These are phyloP conservation scores for Russula lepida DNA, from an alignment of 768 basidiomycete genomes.

Conservation along the genomic window DNA sequence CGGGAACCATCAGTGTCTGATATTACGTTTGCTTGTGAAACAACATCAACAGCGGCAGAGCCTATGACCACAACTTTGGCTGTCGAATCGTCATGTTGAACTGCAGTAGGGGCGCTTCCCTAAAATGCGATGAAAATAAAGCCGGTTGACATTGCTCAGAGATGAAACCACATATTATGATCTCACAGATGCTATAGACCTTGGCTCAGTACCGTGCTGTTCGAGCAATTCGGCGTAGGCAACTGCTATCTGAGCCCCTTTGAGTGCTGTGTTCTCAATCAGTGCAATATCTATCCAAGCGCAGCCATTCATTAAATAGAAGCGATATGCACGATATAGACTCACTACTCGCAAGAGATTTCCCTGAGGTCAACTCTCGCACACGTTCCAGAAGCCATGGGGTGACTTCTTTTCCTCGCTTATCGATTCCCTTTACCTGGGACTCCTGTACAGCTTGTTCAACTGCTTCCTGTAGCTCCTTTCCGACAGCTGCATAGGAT, in stretches of 20 bases:
- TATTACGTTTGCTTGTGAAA: conserved; percentile 40
- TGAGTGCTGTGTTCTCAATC: conserved; percentile 77
- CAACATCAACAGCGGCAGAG: conserved; percentile 85
- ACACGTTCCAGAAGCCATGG: conserved; percentile 89
- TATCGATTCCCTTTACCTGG: conserved; percentile 68
- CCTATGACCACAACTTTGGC: conserved; percentile 69
- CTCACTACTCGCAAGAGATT: conserved; percentile 66
- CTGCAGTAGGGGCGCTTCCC: neutral
- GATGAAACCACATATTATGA: neutral
- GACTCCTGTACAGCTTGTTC: conserved; percentile 82
- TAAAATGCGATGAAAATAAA: neutral
- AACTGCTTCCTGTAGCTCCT: conserved; percentile 63
- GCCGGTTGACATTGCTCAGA: neutral
- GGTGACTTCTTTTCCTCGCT: conserved; percentile 82
- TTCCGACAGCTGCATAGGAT: conserved; percentile 58
- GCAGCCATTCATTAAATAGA: neutral
- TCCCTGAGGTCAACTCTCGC: conserved; percentile 67
- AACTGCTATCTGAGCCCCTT: conserved; percentile 73
- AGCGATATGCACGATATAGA: neutral
- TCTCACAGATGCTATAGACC: conserved; percentile 10
- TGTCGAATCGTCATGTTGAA: neutral
- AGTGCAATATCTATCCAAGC: conserved; percentile 63
- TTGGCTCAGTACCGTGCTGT: neutral
- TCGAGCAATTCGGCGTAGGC: conserved; percentile 52
- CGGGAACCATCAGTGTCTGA: conserved; percentile 26